Conservation (phyloP, 495 filamentous ascomycete species). For the Aspergillus heteromorphus region DNA sequence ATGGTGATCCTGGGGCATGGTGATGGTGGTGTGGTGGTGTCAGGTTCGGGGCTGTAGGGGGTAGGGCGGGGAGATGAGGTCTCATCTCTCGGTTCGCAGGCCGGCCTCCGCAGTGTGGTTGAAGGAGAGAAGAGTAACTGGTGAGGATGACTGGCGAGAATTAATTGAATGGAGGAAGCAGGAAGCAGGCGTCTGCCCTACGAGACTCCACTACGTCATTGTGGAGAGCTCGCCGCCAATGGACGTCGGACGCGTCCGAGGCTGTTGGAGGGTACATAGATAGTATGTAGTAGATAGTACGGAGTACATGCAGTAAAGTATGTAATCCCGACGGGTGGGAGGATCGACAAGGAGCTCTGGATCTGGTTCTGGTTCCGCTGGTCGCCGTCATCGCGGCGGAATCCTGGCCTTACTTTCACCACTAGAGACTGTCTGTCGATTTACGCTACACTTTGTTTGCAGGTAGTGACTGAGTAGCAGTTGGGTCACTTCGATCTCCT, state of each 20-base stretch:
- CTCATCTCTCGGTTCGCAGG: neutral
- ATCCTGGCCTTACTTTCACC: neutral
- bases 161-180: neutral
- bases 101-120: neutral
- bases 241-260: neutral
- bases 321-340: neutral
- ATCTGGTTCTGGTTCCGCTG: neutral
- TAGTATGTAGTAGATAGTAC: too few relatives aligned
- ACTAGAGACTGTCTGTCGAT: too few relatives aligned
- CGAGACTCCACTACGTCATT: neutral
- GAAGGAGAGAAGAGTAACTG: neutral
- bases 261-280: too few relatives aligned
- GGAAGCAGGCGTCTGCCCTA: neutral
- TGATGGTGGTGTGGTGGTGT: neutral
- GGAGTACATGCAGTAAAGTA: neutral
- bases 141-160: neutral
- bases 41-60: neutral
- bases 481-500: too few relatives aligned
- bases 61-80: neutral
- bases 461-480: too few relatives aligned
- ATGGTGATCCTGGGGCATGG: constrained; percentile 20
- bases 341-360: too few relatives aligned
- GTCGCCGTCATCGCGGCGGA: constrained; percentile 1
- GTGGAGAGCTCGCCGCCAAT: neutral
- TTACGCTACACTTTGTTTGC: too few relatives aligned